Percentiles rank a stretch among this genome's conserved stretches.
Evolutionary conservation across 495 filamentous ascomycete genomes (phyloP).

Genomic region (Aspergillus ellipticus): DNA sequence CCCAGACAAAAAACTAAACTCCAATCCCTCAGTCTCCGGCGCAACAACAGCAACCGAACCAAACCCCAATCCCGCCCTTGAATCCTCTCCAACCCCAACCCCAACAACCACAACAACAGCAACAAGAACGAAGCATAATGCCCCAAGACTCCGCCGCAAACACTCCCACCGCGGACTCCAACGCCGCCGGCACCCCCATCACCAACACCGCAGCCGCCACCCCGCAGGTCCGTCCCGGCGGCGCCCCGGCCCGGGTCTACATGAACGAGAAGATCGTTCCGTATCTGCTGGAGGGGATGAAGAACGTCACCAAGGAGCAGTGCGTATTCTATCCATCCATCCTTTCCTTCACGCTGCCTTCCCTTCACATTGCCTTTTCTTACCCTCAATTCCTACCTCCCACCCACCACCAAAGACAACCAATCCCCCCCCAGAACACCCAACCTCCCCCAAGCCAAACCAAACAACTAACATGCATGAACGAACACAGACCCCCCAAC

Average conservation of each 20-base stretch:
- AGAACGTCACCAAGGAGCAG: conserved; percentile 78
- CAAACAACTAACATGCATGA: background rate
- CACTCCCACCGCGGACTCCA: conserved; percentile 38
- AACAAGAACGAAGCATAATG: conserved; percentile 5
- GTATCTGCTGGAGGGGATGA: conserved; percentile 87
- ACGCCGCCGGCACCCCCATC: conserved; percentile 37
- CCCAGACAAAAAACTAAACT: background rate
- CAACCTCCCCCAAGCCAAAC: background rate
- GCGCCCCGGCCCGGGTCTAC: conserved; percentile 82
- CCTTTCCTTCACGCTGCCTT: no score
- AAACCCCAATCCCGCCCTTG: conserved; percentile 3
- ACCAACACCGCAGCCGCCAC: conserved; percentile 36
- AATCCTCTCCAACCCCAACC: background rate
- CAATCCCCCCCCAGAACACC: background rate
- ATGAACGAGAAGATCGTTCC: conserved; percentile 86
- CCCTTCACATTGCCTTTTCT: no score
- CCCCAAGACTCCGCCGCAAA: conserved; percentile 24
- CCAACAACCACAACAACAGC: background rate
- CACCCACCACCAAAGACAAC: background rate
- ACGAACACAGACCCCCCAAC: conserved; percentile 59
- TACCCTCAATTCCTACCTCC: background rate
- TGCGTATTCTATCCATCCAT: conserved; percentile 43
- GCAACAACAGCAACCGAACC: background rate
- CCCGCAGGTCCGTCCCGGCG: conserved; percentile 59
- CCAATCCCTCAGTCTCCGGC: background rate